Conservation (phyloP, 1,284 basidiomycete genomes). For the Inonotus hispidus region DNA sequence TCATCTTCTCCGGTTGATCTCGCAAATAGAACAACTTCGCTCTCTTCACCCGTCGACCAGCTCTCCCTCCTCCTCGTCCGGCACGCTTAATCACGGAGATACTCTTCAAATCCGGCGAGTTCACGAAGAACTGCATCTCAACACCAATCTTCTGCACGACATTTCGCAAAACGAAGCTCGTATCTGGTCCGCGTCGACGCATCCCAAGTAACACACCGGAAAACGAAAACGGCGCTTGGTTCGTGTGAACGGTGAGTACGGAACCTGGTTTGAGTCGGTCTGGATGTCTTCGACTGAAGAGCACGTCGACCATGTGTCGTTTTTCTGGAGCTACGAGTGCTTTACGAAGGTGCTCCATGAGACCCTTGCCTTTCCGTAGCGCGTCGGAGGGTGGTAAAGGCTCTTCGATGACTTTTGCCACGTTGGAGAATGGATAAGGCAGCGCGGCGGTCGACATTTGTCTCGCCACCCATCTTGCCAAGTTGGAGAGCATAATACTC, state of each 20-base stretch:
- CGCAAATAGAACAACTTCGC: slow-evolving; percentile 77
- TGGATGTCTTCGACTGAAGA: slow-evolving; percentile 68
- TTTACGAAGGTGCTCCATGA: slow-evolving; percentile 72
- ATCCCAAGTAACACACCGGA: slow-evolving; percentile 83
- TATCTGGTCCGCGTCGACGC: slow-evolving; percentile 76
- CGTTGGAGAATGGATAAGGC: slow-evolving; percentile 75
- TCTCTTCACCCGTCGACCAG: slow-evolving; percentile 51
- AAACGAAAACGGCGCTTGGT: slow-evolving; percentile 71
- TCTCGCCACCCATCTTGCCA: slow-evolving; percentile 12
- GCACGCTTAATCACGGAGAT: slow-evolving; percentile 69
- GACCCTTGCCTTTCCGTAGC: slow-evolving; percentile 65
- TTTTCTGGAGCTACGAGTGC: slow-evolving; percentile 65
- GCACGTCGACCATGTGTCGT: slow-evolving; percentile 53
- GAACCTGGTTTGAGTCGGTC: slow-evolving; percentile 73
- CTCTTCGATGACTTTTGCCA: slow-evolving; percentile 48
- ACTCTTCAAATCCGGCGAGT: slow-evolving; percentile 80
- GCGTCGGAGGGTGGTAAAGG: slow-evolving; percentile 36
- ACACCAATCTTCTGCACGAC: slow-evolving; percentile 85
- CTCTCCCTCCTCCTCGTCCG: slow-evolving; percentile 41
- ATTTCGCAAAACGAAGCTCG: slow-evolving; percentile 80
- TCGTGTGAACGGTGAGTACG: slow-evolving; percentile 69
- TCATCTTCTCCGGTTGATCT: slow-evolving; percentile 78
- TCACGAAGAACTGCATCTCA: slow-evolving; percentile 85
- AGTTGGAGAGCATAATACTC: slow-evolving; percentile 6
- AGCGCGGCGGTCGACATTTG: slow-evolving; percentile 18